Evolutionary conservation across 352 stramenopile species (phyloP).

Genomic region (Phytophthora tubulina): DNA sequence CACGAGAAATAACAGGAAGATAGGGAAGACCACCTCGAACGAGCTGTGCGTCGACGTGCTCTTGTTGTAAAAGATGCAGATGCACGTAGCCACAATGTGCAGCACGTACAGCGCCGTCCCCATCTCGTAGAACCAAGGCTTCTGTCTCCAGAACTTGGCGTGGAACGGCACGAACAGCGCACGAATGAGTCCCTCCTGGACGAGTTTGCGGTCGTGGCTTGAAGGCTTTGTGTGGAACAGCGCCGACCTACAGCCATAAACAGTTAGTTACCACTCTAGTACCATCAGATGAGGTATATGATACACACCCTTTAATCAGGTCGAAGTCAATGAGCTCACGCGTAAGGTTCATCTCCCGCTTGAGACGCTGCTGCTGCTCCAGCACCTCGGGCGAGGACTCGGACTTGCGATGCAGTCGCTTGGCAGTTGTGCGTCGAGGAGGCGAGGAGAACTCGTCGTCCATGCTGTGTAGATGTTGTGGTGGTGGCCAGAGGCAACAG

Average conservation of each 20-base stretch:
- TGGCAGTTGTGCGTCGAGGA: conserved; percentile 36
- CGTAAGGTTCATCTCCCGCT: conserved; percentile 69
- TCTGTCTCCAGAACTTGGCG: conserved; percentile 77
- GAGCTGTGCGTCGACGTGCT: conserved; percentile 61
- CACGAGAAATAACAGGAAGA: conserved; percentile 68
- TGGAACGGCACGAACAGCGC: conserved; percentile 83
- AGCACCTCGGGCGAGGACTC: conserved; percentile 50
- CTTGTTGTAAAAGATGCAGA: conserved; percentile 65
- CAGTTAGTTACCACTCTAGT: conserved; percentile 11
- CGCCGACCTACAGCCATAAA: conserved; percentile 55
- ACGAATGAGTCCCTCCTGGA: conserved; percentile 74
- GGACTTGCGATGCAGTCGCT: conserved; percentile 64
- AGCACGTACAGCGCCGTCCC: conserved; percentile 66
- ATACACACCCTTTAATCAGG: conserved; percentile 81
- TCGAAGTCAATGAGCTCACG: conserved; percentile 90
- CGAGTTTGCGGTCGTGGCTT: conserved; percentile 82
- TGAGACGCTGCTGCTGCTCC: conserved; percentile 51
- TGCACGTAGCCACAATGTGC: conserved; percentile 52
- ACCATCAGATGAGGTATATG: background rate
- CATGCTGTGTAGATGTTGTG: conserved; percentile 22
- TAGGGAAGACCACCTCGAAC: conserved; percentile 76
- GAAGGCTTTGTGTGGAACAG: conserved; percentile 89
- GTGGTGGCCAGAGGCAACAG: background rate
- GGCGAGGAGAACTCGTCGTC: conserved; percentile 54
- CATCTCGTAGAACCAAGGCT: conserved; percentile 74